Evolutionary conservation across 305 asterid species (phyloP).

Genomic region (Fraxinus dipetala): DNA sequence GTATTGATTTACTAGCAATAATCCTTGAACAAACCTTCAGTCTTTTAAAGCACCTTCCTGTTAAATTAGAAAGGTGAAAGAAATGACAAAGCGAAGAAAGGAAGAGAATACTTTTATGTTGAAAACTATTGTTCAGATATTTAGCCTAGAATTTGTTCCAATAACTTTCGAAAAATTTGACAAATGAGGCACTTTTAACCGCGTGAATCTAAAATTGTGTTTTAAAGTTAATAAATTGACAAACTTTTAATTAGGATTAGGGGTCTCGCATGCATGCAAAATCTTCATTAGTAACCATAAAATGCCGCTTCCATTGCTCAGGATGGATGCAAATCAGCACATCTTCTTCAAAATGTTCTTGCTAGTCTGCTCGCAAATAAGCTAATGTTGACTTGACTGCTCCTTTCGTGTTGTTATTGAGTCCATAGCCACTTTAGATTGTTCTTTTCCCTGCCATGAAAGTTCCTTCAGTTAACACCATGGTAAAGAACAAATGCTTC

Average conservation of each 20-base stretch:
- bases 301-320: background rate
- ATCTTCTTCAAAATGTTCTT: background rate
- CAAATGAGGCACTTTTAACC: background rate
- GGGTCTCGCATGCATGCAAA: background rate
- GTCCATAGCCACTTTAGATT: background rate
- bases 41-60: background rate
- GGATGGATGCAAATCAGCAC: background rate
- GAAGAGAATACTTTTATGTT: background rate
- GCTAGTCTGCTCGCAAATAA: background rate
- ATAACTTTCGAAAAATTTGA: background rate
- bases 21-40: slow-evolving; percentile 4
- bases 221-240: background rate
- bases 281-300: background rate
- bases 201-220: background rate
- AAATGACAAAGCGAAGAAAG: background rate
- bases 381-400: background rate
- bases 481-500: background rate
- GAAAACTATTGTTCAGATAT: background rate
- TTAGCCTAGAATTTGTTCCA: background rate
- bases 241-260: background rate
- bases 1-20: background rate
- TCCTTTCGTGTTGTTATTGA: background rate
- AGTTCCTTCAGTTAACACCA: background rate
- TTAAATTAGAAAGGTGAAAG: background rate
- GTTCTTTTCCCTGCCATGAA: background rate